phyloP scores from a whole-genome alignment of 805 yeast species.

The Candida hispaniensis region DNA sequence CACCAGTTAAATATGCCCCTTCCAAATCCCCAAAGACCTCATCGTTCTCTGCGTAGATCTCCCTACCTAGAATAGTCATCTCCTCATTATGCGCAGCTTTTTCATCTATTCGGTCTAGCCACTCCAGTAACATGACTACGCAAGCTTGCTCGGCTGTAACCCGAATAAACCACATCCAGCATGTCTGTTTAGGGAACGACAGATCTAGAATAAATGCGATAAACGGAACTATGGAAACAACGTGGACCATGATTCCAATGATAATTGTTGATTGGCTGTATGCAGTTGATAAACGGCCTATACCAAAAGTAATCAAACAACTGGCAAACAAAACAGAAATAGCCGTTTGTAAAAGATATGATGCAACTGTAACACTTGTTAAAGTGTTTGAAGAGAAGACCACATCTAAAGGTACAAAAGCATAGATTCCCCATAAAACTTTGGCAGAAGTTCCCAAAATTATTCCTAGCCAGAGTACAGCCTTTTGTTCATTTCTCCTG shows the following conservation, averaged over 20 bases:
- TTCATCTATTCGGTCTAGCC: constrained; percentile 11
- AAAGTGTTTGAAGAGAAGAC: constrained; percentile 1
- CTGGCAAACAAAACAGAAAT: constrained; percentile 7
- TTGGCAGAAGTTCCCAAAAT: constrained; percentile 1
- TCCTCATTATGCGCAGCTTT: constrained; percentile 3
- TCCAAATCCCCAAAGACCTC: too few species aligned
- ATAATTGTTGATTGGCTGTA: constrained; percentile 1
- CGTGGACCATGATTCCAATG: constrained; percentile 2
- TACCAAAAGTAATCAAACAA: constrained; percentile 8
- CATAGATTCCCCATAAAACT: constrained; percentile 9
- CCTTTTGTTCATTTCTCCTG: constrained; percentile 5
- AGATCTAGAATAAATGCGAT: constrained; percentile 10
- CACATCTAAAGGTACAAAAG: constrained; percentile 1
- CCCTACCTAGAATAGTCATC: constrained; percentile 8
- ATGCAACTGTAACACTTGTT: constrained; percentile 5
- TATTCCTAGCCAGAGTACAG: constrained; percentile 8
- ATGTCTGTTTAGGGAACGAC: constrained; percentile 4
- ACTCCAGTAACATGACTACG: constrained; percentile 6
- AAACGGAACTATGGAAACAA: constrained; percentile 7
- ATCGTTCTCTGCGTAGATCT: too few species aligned
- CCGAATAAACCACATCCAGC: constrained; percentile 15
- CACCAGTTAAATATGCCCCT: too few species aligned
- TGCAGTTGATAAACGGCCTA: constrained; percentile 5
- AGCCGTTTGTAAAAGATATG: constrained; percentile 4
- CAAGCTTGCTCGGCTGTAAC: constrained; percentile 7